A percentile compares a stretch with the other conserved stretches of the same genome.
phyloP scores from a whole-genome alignment of 2,329 filamentous ascomycete genomes.

The Colletotrichum siamense region DNA sequence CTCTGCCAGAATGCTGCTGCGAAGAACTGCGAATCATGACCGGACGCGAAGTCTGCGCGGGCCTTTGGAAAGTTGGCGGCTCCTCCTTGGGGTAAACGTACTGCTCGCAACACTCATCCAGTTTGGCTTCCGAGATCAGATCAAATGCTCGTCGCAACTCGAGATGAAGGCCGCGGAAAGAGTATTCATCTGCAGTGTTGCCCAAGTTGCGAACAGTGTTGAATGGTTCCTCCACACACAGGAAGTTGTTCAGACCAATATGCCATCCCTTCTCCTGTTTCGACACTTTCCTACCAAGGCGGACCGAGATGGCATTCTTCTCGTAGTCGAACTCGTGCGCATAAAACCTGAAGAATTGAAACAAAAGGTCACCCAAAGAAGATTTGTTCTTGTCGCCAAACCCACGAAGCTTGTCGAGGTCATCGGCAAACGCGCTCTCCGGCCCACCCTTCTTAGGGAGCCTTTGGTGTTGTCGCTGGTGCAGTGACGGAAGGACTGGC shows the following conservation, averaged over 20 bases:
- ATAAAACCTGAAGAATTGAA: conserved; percentile 95
- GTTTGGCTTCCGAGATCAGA: conserved; percentile 76
- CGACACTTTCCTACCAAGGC: conserved; percentile 77
- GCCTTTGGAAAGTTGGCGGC: conserved; percentile 62
- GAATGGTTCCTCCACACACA: conserved; percentile 97
- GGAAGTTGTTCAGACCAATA: conserved; percentile 76
- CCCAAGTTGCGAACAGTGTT: conserved; percentile 88
- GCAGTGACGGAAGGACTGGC: conserved; percentile 84
- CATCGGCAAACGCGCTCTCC: conserved; percentile 83
- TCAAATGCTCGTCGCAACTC: conserved; percentile 91
- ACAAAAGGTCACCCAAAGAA: conserved; percentile 83
- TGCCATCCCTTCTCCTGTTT: conserved; percentile 92
- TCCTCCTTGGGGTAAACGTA: conserved; percentile 90
- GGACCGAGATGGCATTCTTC: conserved; percentile 82
- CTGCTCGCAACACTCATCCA: conserved; percentile 85
- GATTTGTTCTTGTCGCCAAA: conserved; percentile 84
- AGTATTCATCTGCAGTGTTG: conserved; percentile 95
- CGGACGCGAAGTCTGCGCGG: conserved; percentile 58
- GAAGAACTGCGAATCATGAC: conserved; percentile 66
- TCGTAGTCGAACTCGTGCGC: conserved; percentile 93
- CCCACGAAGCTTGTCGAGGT: conserved; percentile 74
- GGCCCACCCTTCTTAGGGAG: conserved; percentile 64
- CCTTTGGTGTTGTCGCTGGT: conserved; percentile 72
- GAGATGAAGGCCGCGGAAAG: conserved; percentile 87
- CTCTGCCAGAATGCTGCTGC: conserved; percentile 57